Evolutionary conservation across 441 rosid species (phyloP), one percentile per base, ranked within the genome.

Genomic region (Arabidopsis hybrid): DNA sequence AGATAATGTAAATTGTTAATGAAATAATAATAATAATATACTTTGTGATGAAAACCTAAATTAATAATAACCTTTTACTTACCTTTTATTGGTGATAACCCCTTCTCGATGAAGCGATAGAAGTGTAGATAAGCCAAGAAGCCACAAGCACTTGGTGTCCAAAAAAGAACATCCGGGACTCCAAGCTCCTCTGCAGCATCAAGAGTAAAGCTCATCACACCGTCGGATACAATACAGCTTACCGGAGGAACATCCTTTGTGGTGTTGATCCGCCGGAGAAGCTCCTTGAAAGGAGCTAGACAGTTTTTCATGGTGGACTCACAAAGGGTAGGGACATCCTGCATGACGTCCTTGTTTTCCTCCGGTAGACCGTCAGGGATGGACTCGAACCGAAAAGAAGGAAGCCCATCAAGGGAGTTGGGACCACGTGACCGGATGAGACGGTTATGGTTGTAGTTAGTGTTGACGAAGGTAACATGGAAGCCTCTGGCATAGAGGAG

Each of bases 351-450:
- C 52, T n/a, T 45, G n/a, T 67, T 38, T 0, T 31, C 35, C 45
- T 66, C 65, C 7, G 78, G 81, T 26, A 78, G 65, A 55, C 81
- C 81, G 21, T 78, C 78, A 8, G 75, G 72, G 51, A 78, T 78
- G 43, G 71, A 35, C 70, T 73, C 75, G 7, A 68, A 78, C 36
- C 17, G 72, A 59, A 78, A 78, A 1, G 77, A 73, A 32, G 75
- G 67, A 40, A 73, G 43, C 7, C 78, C 75, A 21, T 73, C 49
- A 2, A 78, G 75, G 0, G 81, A 65, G 65, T 55, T 17, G 8
- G 74, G 43, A 0, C 75, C 78, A 35, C 75, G 73, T 5, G 78
- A 68, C 9, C 57, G 60, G 67, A 78, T 74, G 60, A 78, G 61
- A 63, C 81, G 71, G 6, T 62, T 69, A 58, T 69, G 78, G 18